Percentiles rank a stretch among this genome's conserved stretches.
phyloP scores from a whole-genome alignment of 2,329 filamentous ascomycete genomes.

The Penicillium rolfsii region DNA sequence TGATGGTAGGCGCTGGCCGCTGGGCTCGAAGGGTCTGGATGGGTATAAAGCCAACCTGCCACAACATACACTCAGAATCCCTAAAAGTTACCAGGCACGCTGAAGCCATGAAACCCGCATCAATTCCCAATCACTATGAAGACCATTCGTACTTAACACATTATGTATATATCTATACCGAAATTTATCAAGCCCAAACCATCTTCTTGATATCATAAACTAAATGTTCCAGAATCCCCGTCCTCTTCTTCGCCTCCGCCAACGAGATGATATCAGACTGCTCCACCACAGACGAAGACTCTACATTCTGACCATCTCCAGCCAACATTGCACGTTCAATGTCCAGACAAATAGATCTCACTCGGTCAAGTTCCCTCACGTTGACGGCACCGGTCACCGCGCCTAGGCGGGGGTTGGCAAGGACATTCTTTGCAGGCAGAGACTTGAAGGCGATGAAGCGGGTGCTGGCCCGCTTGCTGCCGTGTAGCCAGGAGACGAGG shows the following conservation, averaged over 20 bases:
- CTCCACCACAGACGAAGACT: conserved; percentile 49
- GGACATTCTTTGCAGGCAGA: conserved; percentile 41
- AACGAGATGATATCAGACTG: conserved; percentile 77
- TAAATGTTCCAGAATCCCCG: conserved; percentile 81
- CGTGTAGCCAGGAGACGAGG: conserved; percentile 47
- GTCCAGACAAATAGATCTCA: conserved; percentile 71
- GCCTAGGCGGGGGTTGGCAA: conserved; percentile 25
- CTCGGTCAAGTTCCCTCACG: conserved; percentile 57
- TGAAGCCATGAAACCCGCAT: neutral
- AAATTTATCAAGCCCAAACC: conserved; percentile 67
- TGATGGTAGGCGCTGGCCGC: too few species aligned
- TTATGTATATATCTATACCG: neutral
- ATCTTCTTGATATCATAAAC: conserved; percentile 91
- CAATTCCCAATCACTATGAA: neutral
- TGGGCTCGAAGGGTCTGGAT: too few species aligned
- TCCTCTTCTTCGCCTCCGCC: conserved; percentile 82
- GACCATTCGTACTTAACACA: neutral
- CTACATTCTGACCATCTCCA: conserved; percentile 48
- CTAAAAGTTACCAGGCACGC: neutral
- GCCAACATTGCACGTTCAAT: conserved; percentile 69
- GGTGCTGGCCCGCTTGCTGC: conserved; percentile 34
- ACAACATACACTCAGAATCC: neutral
- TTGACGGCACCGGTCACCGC: conserved; percentile 18
- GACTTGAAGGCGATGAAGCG: conserved; percentile 51
- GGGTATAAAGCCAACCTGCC: too few species aligned